Evolutionary conservation across 495 filamentous ascomycete genomes (phyloP), one percentile per base, ranked within the genome.

Genomic region (Penicillium flavigenum): DNA sequence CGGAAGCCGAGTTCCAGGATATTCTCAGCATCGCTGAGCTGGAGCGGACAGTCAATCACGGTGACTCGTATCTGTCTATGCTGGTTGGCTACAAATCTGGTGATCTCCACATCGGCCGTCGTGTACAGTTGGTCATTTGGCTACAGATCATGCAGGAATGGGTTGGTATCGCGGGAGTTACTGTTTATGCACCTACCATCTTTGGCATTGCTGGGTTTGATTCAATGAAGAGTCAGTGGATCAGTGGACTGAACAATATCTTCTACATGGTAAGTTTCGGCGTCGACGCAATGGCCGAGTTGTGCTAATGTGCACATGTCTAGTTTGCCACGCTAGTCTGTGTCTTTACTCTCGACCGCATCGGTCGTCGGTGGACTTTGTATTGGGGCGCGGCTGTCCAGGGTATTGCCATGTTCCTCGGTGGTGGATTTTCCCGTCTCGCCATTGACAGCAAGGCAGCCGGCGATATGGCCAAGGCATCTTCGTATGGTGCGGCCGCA

Each of bases 81-180:
- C 67, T 88, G 9, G 85, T 86, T 58, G 86, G 85, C 12, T 78
- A 80, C 51, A 81, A 80, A 43, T 82, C 79, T 0, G 84, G 85
- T 0, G 82, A 87, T 39, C 66, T 89, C 22, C 85, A 89, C 58
- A 84, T 83, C 11, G 86, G 79, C 4, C 77, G 86, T 3, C 78
- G 86, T 8, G 85, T 88, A 24, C 85, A 88, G 62, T 75, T 89
- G 11, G 85, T 88, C 17, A 78, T 89, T 43, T 89, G 85, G 86
- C 69, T 89, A 10, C 84, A 89, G 70, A 87, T 90, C 44, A 81
- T 89, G 71, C 85, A 88, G 60, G 85, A 88, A 64, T 89, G 86
- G 86, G 79, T 86, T 60, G 86, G 87, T 20, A 88, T 89, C 65
- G 85, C 85, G 0, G 86, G 85, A 48, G 81, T 89, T 19, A 89